A percentile compares a stretch with the other conserved stretches of the same genome.
Evolutionary conservation across 1,139 yeast species (phyloP).

Genomic region (Pichia sp.): DNA sequence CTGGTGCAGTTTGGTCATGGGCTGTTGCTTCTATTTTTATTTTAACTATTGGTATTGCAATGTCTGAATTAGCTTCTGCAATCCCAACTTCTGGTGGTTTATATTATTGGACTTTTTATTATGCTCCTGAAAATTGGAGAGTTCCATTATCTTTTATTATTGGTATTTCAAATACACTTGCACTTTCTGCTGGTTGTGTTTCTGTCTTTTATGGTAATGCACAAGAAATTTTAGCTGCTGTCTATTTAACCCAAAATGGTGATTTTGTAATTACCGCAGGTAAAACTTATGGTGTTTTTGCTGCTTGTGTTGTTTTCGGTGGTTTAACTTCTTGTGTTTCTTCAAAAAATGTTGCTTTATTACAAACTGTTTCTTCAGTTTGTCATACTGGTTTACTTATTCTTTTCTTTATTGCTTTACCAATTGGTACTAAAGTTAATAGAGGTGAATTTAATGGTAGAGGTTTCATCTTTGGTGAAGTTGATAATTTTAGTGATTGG

Average conservation of each 20-base stretch:
- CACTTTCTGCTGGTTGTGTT: conserved; percentile 51
- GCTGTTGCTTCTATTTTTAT: conserved; percentile 45
- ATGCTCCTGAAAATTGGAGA: conserved; percentile 41
- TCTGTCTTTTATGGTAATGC: conserved; percentile 56
- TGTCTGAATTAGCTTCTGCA: conserved; percentile 58
- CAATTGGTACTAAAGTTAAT: conserved; percentile 40
- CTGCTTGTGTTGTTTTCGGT: conserved; percentile 43
- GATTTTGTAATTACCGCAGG: conserved; percentile 40
- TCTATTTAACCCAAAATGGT: conserved; percentile 42
- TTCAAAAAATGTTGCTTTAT: conserved; percentile 45
- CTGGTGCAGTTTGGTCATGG: conserved; percentile 65
- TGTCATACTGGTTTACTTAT: conserved; percentile 49
- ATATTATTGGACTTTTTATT: conserved; percentile 50
- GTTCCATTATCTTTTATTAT: conserved; percentile 47
- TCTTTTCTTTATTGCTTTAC: conserved; percentile 60
- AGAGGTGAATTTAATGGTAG: conserved; percentile 33
- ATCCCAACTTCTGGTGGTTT: conserved; percentile 70
- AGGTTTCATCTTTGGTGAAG: conserved; percentile 49
- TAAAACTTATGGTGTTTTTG: conserved; percentile 49
- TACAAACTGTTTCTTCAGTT: conserved; percentile 54
- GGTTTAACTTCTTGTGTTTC: conserved; percentile 42
- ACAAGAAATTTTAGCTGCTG: conserved; percentile 45
- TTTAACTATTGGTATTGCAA: conserved; percentile 43
- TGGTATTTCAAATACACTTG: conserved; percentile 53
- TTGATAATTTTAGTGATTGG: conserved; percentile 52